Base-by-base conservation (phyloP, 192 early-diverging fungal species). In the Coemansia sp. region DNA sequence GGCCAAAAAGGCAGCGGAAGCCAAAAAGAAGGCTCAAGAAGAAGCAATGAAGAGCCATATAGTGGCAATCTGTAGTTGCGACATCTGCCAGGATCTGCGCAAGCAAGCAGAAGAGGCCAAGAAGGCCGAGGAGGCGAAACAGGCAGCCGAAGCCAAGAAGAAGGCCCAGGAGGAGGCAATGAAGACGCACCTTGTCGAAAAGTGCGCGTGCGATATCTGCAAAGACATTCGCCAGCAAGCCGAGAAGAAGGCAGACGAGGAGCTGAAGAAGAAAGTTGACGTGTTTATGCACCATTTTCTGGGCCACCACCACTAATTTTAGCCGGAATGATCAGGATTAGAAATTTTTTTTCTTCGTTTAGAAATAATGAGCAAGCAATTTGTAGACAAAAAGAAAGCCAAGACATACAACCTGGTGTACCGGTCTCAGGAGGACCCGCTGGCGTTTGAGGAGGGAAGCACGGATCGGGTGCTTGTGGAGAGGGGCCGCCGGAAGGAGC, bases 371-470 rank as follows among this genome's bases (percentile, higher is more conserved):
- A 60, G 38, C 53, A 79, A 72, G 49, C 60, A 79, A 40, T 99
- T 99, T 69, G 93, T 97, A 60, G 92, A 97, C 85, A 84, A 86
- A 51, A 85, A 87, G 60, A 82, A 79, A 23, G 84, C 94, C 41
- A 84, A 86, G 48, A 87, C 90, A 59, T 99, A 84, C 82, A 87
- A 92, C 72, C 79, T 99, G 26, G 90, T 97, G 18, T 93, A 96
- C 77, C 86, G 96, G 62, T 97, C 96, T 15, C 93, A 96, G 73
- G 81, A 90, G 52, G 96, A 99, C 74, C 92, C 94, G 36, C 80
- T 86, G 45, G 85, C 93, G 40, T 87, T 88, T 21, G 93, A 97
- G 61, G 81, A 87, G 18, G 84, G 85, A 15, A 82, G 88, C 8
- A 84, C 88, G 4, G 79, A 84, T 40, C 81, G 84, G 53, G 94